Evolutionary conservation across 345 rosid genomes (phyloP).

Genomic region (Corchorus capsularis): DNA sequence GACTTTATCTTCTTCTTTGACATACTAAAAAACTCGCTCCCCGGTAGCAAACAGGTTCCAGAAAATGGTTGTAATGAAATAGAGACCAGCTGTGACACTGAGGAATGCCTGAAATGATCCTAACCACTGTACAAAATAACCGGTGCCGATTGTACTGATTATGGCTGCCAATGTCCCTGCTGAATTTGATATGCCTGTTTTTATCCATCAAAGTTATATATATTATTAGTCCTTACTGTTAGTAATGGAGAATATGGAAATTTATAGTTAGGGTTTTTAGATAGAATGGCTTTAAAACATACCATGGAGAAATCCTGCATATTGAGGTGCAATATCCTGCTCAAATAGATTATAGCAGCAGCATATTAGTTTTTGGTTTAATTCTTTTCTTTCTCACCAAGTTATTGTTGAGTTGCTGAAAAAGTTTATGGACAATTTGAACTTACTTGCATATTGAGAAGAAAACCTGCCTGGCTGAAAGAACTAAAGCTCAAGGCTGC

Average conservation of each 20-base stretch:
- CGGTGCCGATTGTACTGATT: conserved; percentile 91
- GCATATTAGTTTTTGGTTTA: background rate
- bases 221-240: background rate
- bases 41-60: conserved; percentile 80
- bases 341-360: background rate
- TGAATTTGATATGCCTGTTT: conserved; percentile 75
- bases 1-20: background rate
- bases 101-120: conserved; percentile 94
- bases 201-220: background rate
- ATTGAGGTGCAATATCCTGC: conserved; percentile 95
- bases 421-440: background rate
- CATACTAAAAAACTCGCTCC: conserved; percentile 67
- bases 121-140: conserved; percentile 84
- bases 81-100: conserved; percentile 73
- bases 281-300: conserved; percentile 20
- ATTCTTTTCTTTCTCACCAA: background rate
- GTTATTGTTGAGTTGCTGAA: background rate
- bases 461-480: conserved; percentile 98
- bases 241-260: background rate
- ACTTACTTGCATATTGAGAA: conserved; percentile 92
- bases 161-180: conserved; percentile 95
- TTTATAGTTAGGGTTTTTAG: background rate
- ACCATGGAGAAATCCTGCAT: conserved; percentile 91
- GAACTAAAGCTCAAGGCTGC: conserved; percentile 85
- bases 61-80: conserved; percentile 66